phyloP scores from a whole-genome alignment of 192 early-diverging fungal genomes.

The Spizellomyces punctatus region DNA sequence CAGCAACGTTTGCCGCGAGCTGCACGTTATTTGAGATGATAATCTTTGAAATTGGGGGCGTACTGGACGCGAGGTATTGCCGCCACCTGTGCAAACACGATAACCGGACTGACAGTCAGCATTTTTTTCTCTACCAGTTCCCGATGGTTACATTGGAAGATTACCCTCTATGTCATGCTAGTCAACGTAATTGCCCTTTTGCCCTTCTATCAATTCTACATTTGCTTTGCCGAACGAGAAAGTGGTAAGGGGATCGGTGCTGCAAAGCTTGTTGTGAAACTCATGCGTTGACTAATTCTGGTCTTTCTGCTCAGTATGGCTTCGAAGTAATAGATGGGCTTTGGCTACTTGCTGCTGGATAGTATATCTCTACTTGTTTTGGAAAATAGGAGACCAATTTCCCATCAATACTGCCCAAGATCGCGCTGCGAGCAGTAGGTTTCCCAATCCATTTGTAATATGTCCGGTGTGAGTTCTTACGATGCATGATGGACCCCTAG shows the following conservation, averaged over 20 bases:
- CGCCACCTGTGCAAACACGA: background rate
- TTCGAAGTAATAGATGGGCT: constrained; percentile 19
- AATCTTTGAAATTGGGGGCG: constrained; percentile 76
- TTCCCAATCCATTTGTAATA: background rate
- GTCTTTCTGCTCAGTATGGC: constrained; percentile 1
- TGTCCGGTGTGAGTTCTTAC: background rate
- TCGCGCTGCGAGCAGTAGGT: background rate
- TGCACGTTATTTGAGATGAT: constrained; percentile 81
- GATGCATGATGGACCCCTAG: background rate
- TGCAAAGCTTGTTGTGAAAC: background rate
- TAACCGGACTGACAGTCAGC: background rate
- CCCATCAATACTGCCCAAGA: constrained; percentile 23
- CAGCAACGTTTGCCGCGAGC: constrained; percentile 74
- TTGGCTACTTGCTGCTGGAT: constrained; percentile 25
- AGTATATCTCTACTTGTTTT: constrained; percentile 39
- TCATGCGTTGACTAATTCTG: background rate
- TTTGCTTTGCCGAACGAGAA: constrained; percentile 53
- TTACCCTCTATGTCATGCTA: constrained; percentile 68
- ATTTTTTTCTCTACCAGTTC: constrained; percentile 37
- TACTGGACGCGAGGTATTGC: constrained; percentile 39
- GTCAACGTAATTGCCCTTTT: constrained; percentile 69
- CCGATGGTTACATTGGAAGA: constrained; percentile 77
- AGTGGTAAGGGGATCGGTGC: constrained; percentile 5
- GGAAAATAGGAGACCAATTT: constrained; percentile 38
- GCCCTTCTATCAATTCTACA: constrained; percentile 75